phyloP scores from a whole-genome alignment of 2,329 filamentous ascomycete genomes.

The Fusarium domesticum region DNA sequence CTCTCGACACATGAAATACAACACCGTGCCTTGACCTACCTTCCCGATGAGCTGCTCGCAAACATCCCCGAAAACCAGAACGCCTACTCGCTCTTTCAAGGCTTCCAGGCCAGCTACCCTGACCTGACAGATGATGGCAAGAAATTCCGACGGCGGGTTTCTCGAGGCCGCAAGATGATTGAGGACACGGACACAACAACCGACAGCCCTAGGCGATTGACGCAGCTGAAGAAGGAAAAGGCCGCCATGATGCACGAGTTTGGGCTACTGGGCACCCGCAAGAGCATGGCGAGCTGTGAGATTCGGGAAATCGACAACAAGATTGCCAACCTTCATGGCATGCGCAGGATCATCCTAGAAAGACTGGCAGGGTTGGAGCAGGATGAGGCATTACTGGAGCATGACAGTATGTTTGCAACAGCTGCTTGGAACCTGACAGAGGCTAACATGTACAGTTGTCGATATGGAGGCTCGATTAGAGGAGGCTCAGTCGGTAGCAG shows the following conservation, averaged over 20 bases:
- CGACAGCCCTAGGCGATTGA: slow-evolving; percentile 64
- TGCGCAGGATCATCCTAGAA: slow-evolving; percentile 89
- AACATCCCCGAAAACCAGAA: slow-evolving; percentile 87
- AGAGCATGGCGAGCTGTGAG: slow-evolving; percentile 96
- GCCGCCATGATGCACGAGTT: slow-evolving; percentile 76
- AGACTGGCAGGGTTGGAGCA: slow-evolving; percentile 82
- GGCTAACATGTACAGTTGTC: slow-evolving; percentile 50
- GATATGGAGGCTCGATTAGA: slow-evolving; percentile 62
- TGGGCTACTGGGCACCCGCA: slow-evolving; percentile 87
- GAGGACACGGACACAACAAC: slow-evolving; percentile 56
- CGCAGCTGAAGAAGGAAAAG: slow-evolving; percentile 76
- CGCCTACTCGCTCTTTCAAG: slow-evolving; percentile 90
- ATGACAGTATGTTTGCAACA: slow-evolving; percentile 63
- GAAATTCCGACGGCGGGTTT: slow-evolving; percentile 67
- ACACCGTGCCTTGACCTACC: slow-evolving; percentile 81
- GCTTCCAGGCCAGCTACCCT: slow-evolving; percentile 87
- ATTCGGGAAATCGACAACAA: slow-evolving; percentile 97
- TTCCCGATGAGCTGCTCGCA: slow-evolving; percentile 83
- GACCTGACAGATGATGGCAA: slow-evolving; percentile 66
- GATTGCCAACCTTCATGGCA: slow-evolving; percentile 85
- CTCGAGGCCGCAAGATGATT: slow-evolving; percentile 73
- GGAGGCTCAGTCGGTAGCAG: slow-evolving; percentile 56
- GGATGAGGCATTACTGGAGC: slow-evolving; percentile 85
- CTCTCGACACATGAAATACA: slow-evolving; percentile 91
- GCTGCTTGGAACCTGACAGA: background rate